Percentiles rank a stretch among this genome's conserved stretches.
Conservation (phyloP, 1,139 yeast genomes). For the Debaryomyces robertsiae region DNA sequence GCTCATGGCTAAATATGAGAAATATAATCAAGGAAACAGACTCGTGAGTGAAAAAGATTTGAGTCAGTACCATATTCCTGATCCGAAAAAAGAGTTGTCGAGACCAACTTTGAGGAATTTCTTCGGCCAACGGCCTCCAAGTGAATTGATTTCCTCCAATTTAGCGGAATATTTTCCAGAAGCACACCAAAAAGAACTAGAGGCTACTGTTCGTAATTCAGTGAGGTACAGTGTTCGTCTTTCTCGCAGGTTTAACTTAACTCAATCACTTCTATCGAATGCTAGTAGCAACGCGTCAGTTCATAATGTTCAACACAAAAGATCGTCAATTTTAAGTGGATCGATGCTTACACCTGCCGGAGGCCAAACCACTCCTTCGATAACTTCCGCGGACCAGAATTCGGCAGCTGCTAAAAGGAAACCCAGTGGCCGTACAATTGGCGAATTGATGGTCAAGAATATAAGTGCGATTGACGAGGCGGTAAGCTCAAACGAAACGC, state of each 20-base stretch:
- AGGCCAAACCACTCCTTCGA: conserved; percentile 23
- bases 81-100: conserved; percentile 16
- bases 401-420: conserved; percentile 18
- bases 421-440: conserved; percentile 52
- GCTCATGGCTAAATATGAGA: conserved; percentile 40
- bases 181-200: conserved; percentile 69
- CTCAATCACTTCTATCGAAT: conserved; percentile 25
- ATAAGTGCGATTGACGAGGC: conserved; percentile 64
- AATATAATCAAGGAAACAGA: conserved; percentile 18
- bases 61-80: conserved; percentile 31
- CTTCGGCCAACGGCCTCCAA: conserved; percentile 91
- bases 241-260: conserved; percentile 40
- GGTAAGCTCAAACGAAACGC: conserved; percentile 31
- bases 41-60: conserved; percentile 19
- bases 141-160: conserved; percentile 87
- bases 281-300: conserved; percentile 26
- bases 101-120: conserved; percentile 50
- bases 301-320: conserved; percentile 15
- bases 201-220: conserved; percentile 81
- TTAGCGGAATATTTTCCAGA: conserved; percentile 91
- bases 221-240: conserved; percentile 72
- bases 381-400: conserved; percentile 26
- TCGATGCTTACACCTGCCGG: conserved; percentile 19
- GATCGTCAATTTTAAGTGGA: conserved; percentile 27
- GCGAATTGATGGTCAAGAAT: conserved; percentile 65